Base-by-base conservation (phyloP, 768 basidiomycete genomes). In the Mycena alexandri region DNA sequence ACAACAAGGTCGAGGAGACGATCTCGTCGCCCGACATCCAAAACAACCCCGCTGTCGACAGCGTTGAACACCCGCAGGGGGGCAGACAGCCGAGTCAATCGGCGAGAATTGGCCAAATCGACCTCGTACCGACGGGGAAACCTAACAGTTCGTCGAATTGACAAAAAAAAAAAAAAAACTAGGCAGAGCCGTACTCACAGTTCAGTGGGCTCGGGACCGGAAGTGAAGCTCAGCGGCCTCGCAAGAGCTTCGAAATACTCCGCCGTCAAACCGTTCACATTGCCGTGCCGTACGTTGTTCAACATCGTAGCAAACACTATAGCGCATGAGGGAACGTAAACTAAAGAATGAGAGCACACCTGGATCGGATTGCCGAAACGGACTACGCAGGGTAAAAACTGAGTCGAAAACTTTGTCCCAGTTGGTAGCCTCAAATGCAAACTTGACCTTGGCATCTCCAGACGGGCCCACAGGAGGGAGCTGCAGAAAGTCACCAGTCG, bases 401-500 rank as follows among this genome's bases (percentile, higher is more conserved):
- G 90, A 85, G 68, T 90, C 82, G 70, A 99, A 87, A 5, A 90
- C 81, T 69, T 90, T 79, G 34, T 78, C 79, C 98, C 97, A 98
- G 59, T 79, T 77, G 21, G 85, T 78, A 0, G 95, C 94, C 74
- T 99, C 95, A 74, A 99, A 99, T 1, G 94, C 94, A 73, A 98
- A 98, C 73, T 90, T 93, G 36, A 92, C 87, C 56, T 29, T 29
- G 29, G 6, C 29, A 29, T 74, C 77, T 14, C 74, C 74, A 21
- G 84, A 82, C 76, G 90, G 96, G 10, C 83, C 82, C 0, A 98
- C 96, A 4, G 97, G 97, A 0, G 97, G 97, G 8, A 99, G 86
- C 77, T 99, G 96, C 81, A 98, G 98, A 81, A 98, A 99, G 75
- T 99, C 97, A 10, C 97, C 97, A 3, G 95, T 96, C n/a, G 97